These are phyloP conservation scores for Trichoderma hamatum DNA, from an alignment of 2,329 filamentous ascomycete genomes.

Conservation along the genomic window DNA sequence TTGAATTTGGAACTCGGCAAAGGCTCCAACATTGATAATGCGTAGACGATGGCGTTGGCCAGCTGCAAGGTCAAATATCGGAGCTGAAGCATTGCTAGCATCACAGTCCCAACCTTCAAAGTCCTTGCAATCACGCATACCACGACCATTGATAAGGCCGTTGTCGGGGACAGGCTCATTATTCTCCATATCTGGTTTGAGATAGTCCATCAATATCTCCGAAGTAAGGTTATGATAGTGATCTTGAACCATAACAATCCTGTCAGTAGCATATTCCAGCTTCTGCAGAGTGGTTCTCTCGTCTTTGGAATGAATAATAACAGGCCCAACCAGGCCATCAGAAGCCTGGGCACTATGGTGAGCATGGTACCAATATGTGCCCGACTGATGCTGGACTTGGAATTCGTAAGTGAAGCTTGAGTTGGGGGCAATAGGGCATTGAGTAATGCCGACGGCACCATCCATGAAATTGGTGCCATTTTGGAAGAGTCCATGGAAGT, in stretches of 20 bases:
- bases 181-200: constrained; percentile 56
- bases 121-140: constrained; percentile 40
- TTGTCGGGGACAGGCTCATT: constrained; percentile 69
- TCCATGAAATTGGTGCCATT: constrained; percentile 77
- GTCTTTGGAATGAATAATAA: constrained; percentile 65
- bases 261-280: constrained; percentile 48
- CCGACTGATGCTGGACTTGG: constrained; percentile 56
- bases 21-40: constrained; percentile 70
- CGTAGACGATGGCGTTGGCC: constrained; percentile 66
- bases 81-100: constrained; percentile 41
- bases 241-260: constrained; percentile 70
- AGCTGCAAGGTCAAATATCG: constrained; percentile 52
- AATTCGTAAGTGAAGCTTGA: constrained; percentile 69
- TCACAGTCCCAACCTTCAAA: constrained; percentile 50
- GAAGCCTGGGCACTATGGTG: constrained; percentile 67
- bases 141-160: constrained; percentile 63
- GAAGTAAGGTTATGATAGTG: constrained; percentile 67
- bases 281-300: constrained; percentile 38
- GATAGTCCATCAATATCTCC: constrained; percentile 56
- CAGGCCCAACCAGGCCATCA: constrained; percentile 68
- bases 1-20: constrained; percentile 72
- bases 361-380: constrained; percentile 65
- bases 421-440: constrained; percentile 67
- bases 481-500: constrained; percentile 79
- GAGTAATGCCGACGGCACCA: constrained; percentile 67